Evolutionary conservation across 108 stramenopile species (phyloP).

Genomic region (Skeletonema menzelii): DNA sequence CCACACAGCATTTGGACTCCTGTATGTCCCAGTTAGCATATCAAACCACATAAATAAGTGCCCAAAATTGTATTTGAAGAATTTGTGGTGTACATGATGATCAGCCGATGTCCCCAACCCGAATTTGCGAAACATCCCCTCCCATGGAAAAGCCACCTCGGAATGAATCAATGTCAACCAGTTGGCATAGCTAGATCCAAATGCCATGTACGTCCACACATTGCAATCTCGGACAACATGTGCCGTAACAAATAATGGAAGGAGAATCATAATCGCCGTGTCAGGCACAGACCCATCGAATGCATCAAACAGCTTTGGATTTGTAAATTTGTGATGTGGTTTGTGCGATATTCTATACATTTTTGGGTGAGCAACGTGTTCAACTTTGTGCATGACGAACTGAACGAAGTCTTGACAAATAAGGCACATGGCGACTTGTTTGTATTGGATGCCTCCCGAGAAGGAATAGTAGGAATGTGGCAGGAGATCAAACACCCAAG

Average conservation of each 20-base stretch:
- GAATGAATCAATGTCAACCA: constrained; percentile 93
- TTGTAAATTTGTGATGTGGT: constrained; percentile 93
- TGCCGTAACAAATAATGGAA: constrained; percentile 86
- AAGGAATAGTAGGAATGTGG: constrained; percentile 87
- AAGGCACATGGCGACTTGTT: constrained; percentile 61
- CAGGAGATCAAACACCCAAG: constrained; percentile 89
- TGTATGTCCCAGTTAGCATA: constrained; percentile 79
- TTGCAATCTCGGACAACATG: constrained; percentile 76
- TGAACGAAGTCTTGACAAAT: constrained; percentile 88
- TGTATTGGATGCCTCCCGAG: constrained; percentile 78
- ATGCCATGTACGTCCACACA: constrained; percentile 97
- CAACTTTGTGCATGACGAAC: constrained; percentile 81
- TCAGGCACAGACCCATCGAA: constrained; percentile 90
- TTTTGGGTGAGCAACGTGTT: constrained; percentile 77
- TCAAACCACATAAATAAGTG: constrained; percentile 97
- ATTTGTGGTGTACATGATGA: constrained; percentile 96
- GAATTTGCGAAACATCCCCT: constrained; percentile 62
- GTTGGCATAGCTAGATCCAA: constrained; percentile 88
- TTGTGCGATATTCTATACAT: constrained; percentile 91
- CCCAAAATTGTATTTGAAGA: constrained; percentile 95
- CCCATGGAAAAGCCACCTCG: constrained; percentile 84
- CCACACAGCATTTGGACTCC: constrained; percentile 62
- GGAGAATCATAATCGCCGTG: constrained; percentile 88
- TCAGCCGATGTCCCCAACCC: constrained; percentile 91
- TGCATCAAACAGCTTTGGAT: constrained; percentile 94